phyloP scores from a whole-genome alignment of 192 early-diverging fungal species.

The Umbelopsis vinacea region DNA sequence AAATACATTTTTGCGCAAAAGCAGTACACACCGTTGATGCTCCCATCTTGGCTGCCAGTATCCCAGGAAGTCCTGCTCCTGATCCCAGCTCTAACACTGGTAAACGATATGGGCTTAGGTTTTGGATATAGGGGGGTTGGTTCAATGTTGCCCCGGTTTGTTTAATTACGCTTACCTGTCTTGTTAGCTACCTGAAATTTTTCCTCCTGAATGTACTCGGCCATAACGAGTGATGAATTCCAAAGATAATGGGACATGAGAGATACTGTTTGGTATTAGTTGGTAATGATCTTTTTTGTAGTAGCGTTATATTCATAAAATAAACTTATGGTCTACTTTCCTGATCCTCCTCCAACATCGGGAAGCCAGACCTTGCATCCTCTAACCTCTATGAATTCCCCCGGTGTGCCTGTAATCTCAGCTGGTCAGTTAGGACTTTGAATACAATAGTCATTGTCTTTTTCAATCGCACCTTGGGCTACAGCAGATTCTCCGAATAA shows the following conservation, averaged over 20 bases:
- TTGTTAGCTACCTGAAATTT: not conserved
- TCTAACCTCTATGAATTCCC: not conserved
- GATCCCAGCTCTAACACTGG: slow-evolving; percentile 4
- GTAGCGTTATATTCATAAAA: too few relatives aligned
- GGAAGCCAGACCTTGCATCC: slow-evolving; percentile 7
- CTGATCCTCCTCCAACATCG: not conserved
- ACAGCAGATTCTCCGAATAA: slow-evolving; percentile 8
- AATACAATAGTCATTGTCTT: not conserved
- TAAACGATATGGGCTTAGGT: not conserved
- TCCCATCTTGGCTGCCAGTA: slow-evolving; percentile 10
- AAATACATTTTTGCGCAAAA: too few relatives aligned
- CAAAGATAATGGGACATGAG: slow-evolving; percentile 19
- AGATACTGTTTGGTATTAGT: not conserved
- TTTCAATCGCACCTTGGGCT: slow-evolving; percentile 4
- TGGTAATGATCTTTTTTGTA: not conserved
- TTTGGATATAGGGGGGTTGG: not conserved
- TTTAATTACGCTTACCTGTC: not conserved
- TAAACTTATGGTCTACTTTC: not conserved
- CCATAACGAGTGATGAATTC: slow-evolving; percentile 11
- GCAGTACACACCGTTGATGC: not conserved
- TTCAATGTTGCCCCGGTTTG: too few relatives aligned
- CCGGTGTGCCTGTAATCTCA: not conserved
- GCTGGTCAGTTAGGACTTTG: not conserved
- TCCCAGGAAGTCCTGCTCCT: slow-evolving; percentile 6
- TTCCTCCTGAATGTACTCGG: not conserved